Evolutionary conservation across 2,329 filamentous ascomycete species (phyloP).

Genomic region (Mariannaea sp.): DNA sequence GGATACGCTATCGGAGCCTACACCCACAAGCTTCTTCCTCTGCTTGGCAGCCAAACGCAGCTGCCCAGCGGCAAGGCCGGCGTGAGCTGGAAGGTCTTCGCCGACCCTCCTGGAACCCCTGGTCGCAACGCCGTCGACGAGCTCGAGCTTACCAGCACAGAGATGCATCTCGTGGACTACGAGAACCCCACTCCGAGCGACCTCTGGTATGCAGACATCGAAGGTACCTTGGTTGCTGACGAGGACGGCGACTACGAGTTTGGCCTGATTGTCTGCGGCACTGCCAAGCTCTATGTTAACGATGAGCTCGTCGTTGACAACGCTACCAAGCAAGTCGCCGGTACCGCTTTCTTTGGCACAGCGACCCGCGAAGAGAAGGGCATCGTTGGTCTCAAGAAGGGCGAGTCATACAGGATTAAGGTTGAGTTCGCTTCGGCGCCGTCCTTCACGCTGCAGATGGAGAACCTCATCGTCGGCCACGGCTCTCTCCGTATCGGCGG

Average conservation of each 20-base stretch:
- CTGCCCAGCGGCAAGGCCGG: slow-evolving; percentile 59
- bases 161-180: slow-evolving; percentile 56
- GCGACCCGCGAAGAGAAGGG: slow-evolving; percentile 69
- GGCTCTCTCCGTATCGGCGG: slow-evolving; percentile 68
- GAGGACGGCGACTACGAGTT: slow-evolving; percentile 67
- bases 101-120: slow-evolving; percentile 56
- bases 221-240: slow-evolving; percentile 63
- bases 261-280: slow-evolving; percentile 68
- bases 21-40: slow-evolving; percentile 66
- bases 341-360: slow-evolving; percentile 68
- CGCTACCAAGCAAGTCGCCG: slow-evolving; percentile 63
- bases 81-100: slow-evolving; percentile 66
- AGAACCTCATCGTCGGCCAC: slow-evolving; percentile 57
- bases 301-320: slow-evolving; percentile 68
- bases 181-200: slow-evolving; percentile 58
- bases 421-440: slow-evolving; percentile 65
- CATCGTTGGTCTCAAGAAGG: slow-evolving; percentile 60
- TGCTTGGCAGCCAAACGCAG: slow-evolving; percentile 58
- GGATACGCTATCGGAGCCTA: slow-evolving; percentile 65
- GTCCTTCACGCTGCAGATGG: slow-evolving; percentile 58
- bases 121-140: slow-evolving; percentile 57
- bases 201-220: slow-evolving; percentile 65
- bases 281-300: slow-evolving; percentile 68
- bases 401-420: slow-evolving; percentile 61
- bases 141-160: slow-evolving; percentile 53